Base-by-base conservation (phyloP, 2,329 filamentous ascomycete species). In the Colletotrichum sojae region DNA sequence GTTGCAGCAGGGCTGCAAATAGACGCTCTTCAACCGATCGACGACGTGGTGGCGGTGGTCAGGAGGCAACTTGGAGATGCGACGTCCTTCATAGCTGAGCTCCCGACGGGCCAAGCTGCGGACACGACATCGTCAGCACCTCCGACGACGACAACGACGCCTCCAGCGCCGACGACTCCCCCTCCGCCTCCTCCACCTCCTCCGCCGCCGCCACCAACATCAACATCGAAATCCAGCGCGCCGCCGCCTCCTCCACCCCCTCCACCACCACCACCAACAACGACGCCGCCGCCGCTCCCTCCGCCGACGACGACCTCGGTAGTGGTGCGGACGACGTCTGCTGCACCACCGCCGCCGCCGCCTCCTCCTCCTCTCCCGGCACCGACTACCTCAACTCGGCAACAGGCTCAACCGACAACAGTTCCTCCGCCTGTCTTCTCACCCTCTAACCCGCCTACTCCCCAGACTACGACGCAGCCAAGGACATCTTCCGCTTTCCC, bases 71-170 rank as follows among this genome's bases (percentile, higher is more conserved):
- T 66, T 12, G 48, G 48, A 49, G 55, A 66, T 16, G 62, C 62
- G 4, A 67, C 67, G 1, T 69, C 67, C 6, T 69, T 69, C 36
- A 69, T 69, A 16, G 67, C 67, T 3, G 55, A 60, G 3, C 25
- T 69, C 3, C 67, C 67, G 18, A 69, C 67, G 1, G 67, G 55
- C 2, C 40, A 59, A 25, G 49, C 66, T 16, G 58, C 46, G 25
- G 48, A 61, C 12, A 3, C 25, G 3, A 15, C 49, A 31, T 27
- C 58, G 39, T 61, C 58, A 10, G 22, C 20, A 16, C 6, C 66
- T 2, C n/a, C 59, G 22, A 36, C 59, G 15, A 43, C 59, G 10
- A n/a, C 45, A 9, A 6, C 59, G 52, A 46, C 36, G 13, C 31
- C 51, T 3, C 48, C 49, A 4, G 46, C 58, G 13, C 43, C 49